Evolutionary conservation across 192 early-diverging fungal genomes (phyloP), one percentile per base, ranked within the genome.

Genomic region (Coemansia sp.): DNA sequence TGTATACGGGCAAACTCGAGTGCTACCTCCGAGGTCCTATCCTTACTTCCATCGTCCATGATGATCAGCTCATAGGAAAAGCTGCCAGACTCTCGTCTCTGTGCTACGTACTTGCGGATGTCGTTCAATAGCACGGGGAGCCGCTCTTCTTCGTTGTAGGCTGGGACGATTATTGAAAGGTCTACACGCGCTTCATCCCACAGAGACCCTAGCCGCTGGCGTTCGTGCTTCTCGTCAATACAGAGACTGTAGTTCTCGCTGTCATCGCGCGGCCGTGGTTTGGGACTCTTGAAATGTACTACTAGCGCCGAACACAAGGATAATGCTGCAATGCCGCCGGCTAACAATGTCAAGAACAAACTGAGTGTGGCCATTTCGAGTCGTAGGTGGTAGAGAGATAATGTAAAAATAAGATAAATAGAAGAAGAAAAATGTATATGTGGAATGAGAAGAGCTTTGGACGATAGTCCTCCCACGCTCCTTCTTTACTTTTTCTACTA

Each of bases 11-110:
- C 89, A 83, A 87, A 86, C 17, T 89, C 76, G 13, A 90, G 72
- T 0, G 93, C 91, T 15, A 90, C 80, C 17, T 88, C 72, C 0
- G 87, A 69, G 3, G 95, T 98, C 27, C 72, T 72, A 77, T 98
- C 97, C 34, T 71, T 78, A 74, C 91, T 93, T 12, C 94, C 97
- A 76, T 98, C 97, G 75, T 98, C 94, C 40, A 98, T 91, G 27
- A 98, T 76, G 34, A 98, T 80, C 68, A 98, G 86, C 77, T 98
- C 97, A 65, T 89, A 97, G 2, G 82, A 77, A 58, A 92, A 92
- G 17, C 53, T 39, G 1, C 64, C 61, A 9, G 86, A 70, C 32
- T 77, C 68, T 20, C 74, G 70, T 40, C 87, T 80, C 29, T 62
- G 68, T 32, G 84, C 76, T 55, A 97, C 81, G 76, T 89, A 93